Conservation (phyloP, 257 asterid genomes). For the Phtheirospermum japonicum region DNA sequence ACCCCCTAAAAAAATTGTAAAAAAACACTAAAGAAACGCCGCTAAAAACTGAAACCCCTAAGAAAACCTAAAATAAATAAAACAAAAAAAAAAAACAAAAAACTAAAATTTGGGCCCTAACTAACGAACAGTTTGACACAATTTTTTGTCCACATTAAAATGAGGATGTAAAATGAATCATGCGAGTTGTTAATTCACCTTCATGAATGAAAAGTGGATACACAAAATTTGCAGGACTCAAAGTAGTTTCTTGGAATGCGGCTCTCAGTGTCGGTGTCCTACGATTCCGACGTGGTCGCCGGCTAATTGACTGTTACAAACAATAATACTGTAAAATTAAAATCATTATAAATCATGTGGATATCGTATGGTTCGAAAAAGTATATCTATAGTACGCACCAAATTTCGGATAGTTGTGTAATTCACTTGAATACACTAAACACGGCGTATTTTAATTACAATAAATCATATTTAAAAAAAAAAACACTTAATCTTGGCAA, state of each 20-base stretch:
- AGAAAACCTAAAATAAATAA: no score
- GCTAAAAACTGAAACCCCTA: no score
- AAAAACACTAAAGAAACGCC: no score
- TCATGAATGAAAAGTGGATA: slow-evolving; percentile 97
- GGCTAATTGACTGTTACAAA: slow-evolving; percentile 56
- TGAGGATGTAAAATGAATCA: background rate
- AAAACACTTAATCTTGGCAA: background rate
- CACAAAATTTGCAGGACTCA: slow-evolving; percentile 90
- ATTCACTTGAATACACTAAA: background rate
- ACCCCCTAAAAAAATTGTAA: no score
- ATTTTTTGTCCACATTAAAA: background rate
- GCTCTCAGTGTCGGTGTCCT: slow-evolving; percentile 65
- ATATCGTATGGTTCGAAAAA: background rate
- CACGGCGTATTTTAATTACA: background rate
- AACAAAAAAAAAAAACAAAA: no score
- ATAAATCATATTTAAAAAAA: no score
- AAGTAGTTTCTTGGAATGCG: slow-evolving; percentile 85
- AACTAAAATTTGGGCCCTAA: no score
- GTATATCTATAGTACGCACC: background rate
- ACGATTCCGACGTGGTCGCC: slow-evolving; percentile 92
- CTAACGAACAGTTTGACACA: no score
- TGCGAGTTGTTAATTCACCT: slow-evolving; percentile 42
- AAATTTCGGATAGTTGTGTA: no score
- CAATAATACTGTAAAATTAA: background rate
- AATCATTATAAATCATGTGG: no score